Conservation (phyloP, 768 basidiomycete species). For the Lactifluus subvellereus region DNA sequence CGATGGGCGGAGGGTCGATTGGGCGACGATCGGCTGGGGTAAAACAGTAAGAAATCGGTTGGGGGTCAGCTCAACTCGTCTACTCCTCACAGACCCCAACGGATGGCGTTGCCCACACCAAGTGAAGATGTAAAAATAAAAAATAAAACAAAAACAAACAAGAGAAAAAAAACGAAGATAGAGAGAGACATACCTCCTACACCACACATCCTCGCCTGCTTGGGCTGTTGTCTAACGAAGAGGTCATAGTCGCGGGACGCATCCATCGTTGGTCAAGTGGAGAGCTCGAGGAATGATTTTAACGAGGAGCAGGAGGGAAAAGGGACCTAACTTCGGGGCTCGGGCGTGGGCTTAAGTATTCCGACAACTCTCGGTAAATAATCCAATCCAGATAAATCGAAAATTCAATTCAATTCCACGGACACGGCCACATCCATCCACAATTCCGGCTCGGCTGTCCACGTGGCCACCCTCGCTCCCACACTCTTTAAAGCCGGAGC, state of each 20-base stretch:
- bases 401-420: slow-evolving; percentile 23
- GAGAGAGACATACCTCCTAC: slow-evolving; percentile 59
- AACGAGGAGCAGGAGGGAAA: slow-evolving; percentile 19
- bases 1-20: slow-evolving; percentile 94
- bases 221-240: slow-evolving; percentile 83
- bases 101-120: not conserved
- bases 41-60: not conserved
- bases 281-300: not conserved
- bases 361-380: slow-evolving; percentile 14
- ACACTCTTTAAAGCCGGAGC: slow-evolving; percentile 13
- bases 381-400: slow-evolving; percentile 15
- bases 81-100: not conserved
- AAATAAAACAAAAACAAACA: not conserved
- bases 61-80: not conserved
- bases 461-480: slow-evolving; percentile 17
- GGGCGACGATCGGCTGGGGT: slow-evolving; percentile 82
- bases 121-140: not conserved
- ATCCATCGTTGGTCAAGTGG: slow-evolving; percentile 18
- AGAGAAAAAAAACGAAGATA: not conserved
- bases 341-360: slow-evolving; percentile 21
- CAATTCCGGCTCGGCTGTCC: slow-evolving; percentile 13
- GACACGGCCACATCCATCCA: slow-evolving; percentile 17
- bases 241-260: slow-evolving; percentile 74
- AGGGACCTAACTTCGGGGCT: slow-evolving; percentile 20
- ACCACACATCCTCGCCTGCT: slow-evolving; percentile 87